These are phyloP conservation scores for Leptographium wingfieldii DNA, from an alignment of 2,329 filamentous ascomycete genomes.

Conservation along the genomic window DNA sequence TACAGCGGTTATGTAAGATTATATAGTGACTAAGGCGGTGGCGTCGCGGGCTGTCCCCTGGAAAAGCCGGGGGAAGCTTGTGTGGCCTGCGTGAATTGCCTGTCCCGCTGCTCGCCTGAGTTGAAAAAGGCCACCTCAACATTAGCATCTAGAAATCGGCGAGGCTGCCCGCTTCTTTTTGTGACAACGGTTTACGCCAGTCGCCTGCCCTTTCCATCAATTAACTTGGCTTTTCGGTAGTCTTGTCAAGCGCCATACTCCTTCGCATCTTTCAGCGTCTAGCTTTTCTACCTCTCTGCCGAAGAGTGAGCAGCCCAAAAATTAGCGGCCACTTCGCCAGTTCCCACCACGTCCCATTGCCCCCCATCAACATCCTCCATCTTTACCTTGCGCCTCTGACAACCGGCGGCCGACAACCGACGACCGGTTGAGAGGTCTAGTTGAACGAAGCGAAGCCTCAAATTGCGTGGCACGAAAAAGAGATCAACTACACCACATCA, in stretches of 20 bases:
- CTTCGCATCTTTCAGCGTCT: background rate
- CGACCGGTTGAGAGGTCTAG: too few relatives aligned
- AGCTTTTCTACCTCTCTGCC: background rate
- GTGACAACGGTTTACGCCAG: background rate
- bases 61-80: background rate
- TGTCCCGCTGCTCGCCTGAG: background rate
- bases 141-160: background rate
- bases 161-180: background rate
- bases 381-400: background rate
- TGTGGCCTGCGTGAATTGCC: background rate
- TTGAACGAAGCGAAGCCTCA: background rate
- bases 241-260: background rate
- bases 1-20: background rate
- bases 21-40: background rate
- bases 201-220: background rate
- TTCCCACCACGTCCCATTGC: background rate
- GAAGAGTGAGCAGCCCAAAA: background rate
- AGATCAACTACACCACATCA: conserved; percentile 14
- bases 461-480: background rate
- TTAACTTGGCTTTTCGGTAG: background rate
- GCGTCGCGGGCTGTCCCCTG: background rate
- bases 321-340: background rate
- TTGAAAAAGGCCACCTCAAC: conserved; percentile 11
- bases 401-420: background rate
- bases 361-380: background rate